phyloP scores from a whole-genome alignment of 169 alveolate species.

The Plasmodium fragile region DNA sequence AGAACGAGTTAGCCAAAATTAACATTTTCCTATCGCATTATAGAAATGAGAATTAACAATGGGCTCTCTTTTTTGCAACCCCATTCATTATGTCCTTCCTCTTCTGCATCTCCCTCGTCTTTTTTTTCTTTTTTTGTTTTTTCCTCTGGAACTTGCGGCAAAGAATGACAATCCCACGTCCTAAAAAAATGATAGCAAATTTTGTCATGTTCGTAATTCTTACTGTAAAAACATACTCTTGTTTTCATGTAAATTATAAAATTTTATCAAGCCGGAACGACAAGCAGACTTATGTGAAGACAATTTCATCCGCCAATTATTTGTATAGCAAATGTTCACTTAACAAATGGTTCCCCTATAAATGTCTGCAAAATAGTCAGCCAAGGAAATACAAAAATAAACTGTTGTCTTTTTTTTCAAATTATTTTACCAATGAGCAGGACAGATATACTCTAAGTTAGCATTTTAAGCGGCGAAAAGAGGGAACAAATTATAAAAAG shows the following conservation, averaged over 20 bases:
- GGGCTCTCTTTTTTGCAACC: neutral
- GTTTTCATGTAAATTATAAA: slow-evolving; percentile 69
- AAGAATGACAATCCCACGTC: neutral
- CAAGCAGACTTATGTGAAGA: slow-evolving; percentile 28
- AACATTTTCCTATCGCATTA: neutral
- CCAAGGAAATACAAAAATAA: slow-evolving; percentile 32
- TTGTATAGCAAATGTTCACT: slow-evolving; percentile 8
- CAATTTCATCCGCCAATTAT: slow-evolving; percentile 25
- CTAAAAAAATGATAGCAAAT: slow-evolving; percentile 36
- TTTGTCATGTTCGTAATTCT: slow-evolving; percentile 35
- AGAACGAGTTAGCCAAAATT: neutral
- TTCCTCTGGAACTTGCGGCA: neutral
- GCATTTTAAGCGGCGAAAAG: neutral
- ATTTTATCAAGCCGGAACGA: slow-evolving; percentile 21
- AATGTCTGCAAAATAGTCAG: neutral
- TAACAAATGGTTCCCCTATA: neutral
- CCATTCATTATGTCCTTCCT: neutral
- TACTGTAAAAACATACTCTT: slow-evolving; percentile 8
- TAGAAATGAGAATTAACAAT: neutral
- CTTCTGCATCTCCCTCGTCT: neutral
- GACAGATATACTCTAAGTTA: slow-evolving; percentile 66
- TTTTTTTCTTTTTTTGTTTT: neutral
- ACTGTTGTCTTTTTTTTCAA: slow-evolving; percentile 70
- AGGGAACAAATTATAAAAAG: slow-evolving; percentile 9
- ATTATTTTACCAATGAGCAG: slow-evolving; percentile 35